phyloP scores from a whole-genome alignment of 352 stramenopile genomes.

The Phytophthora meadii region DNA sequence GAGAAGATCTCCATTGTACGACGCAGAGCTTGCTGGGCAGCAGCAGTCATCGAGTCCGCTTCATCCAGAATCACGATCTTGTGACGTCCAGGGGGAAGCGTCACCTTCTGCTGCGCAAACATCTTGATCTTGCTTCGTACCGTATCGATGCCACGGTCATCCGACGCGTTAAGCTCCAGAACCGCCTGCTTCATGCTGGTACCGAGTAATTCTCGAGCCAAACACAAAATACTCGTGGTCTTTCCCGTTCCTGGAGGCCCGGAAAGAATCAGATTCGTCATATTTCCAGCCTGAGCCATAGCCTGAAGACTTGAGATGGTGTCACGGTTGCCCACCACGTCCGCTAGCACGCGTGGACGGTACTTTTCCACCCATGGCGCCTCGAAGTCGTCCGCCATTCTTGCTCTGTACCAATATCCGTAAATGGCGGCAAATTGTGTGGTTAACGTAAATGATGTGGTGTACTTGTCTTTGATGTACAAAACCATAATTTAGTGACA shows the following conservation, averaged over 20 bases:
- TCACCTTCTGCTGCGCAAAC: slow-evolving; percentile 99
- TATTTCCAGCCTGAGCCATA: slow-evolving; percentile 97
- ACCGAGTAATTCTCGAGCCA: slow-evolving; percentile 91
- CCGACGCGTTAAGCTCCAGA: slow-evolving; percentile 98
- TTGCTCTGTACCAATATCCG: not conserved
- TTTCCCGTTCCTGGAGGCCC: slow-evolving; percentile 94
- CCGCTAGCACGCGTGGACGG: slow-evolving; percentile 87
- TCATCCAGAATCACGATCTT: slow-evolving; percentile 99
- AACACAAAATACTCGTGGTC: slow-evolving; percentile 93
- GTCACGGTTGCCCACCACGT: slow-evolving; percentile 99
- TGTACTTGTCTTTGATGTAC: too few species aligned
- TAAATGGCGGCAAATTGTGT: slow-evolving; percentile 2
- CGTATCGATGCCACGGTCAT: slow-evolving; percentile 93
- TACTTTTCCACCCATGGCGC: slow-evolving; percentile 99
- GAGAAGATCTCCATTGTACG: slow-evolving; percentile 99
- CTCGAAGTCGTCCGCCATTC: slow-evolving; percentile 85
- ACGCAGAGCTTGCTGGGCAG: slow-evolving; percentile 97
- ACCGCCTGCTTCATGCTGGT: slow-evolving; percentile 89
- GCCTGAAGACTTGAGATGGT: slow-evolving; percentile 95
- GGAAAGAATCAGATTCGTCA: slow-evolving; percentile 99
- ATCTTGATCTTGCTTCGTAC: slow-evolving; percentile 99
- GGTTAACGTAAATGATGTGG: slow-evolving; percentile 1
- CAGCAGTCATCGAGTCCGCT: slow-evolving; percentile 98
- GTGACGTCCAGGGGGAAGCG: slow-evolving; percentile 89
- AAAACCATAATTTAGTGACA: not conserved